phyloP scores from a whole-genome alignment of 768 basidiomycete species.

The Boletus rubroflammeus region DNA sequence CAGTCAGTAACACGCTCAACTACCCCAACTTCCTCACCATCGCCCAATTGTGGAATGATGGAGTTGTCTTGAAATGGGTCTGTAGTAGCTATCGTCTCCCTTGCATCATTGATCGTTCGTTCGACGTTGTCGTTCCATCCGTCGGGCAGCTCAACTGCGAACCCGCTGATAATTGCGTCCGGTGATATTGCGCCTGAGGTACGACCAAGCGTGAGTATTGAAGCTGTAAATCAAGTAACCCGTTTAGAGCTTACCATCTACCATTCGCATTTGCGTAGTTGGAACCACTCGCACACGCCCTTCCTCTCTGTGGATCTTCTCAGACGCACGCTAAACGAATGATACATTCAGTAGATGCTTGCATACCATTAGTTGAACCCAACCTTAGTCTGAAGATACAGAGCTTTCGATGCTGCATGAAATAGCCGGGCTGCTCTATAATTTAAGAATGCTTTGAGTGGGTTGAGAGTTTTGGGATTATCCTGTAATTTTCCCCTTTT shows the following conservation, averaged over 20 bases:
- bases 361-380: background rate
- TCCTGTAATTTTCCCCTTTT: background rate
- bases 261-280: background rate
- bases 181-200: background rate
- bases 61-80: conserved; percentile 5
- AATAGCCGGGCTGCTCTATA: background rate
- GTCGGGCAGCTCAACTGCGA: background rate
- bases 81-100: background rate
- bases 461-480: conserved; percentile 1
- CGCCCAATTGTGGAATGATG: background rate
- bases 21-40: background rate
- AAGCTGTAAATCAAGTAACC: background rate
- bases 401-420: background rate
- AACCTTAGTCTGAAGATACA: conserved; percentile 1
- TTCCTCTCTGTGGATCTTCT: conserved; percentile 1
- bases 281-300: background rate
- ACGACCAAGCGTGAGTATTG: background rate
- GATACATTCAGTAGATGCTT: background rate
- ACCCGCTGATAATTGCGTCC: background rate
- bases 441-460: background rate
- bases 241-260: background rate
- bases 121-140: background rate
- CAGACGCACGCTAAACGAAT: conserved; percentile 5
- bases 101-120: background rate
- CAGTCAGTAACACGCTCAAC: background rate